Evolutionary conservation across 306 rosid genomes (phyloP).

Genomic region (Medicago lupulina): DNA sequence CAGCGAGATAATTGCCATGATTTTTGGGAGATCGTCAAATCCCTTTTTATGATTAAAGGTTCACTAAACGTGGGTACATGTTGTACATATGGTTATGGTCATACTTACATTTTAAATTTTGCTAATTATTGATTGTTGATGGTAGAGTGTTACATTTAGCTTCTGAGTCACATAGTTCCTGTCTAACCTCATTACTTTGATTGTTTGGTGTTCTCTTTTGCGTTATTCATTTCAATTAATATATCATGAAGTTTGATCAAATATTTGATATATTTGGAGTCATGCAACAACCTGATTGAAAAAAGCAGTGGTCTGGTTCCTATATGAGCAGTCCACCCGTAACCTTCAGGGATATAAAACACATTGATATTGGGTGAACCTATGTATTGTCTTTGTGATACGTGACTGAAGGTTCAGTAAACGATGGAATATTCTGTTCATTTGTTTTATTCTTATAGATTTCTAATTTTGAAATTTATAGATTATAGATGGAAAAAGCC

Average conservation of each 20-base stretch:
- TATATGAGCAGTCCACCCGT: slow-evolving; percentile 38
- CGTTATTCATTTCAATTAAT: not conserved
- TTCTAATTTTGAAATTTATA: too few species aligned
- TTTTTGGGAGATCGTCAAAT: slow-evolving; percentile 83
- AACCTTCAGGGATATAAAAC: slow-evolving; percentile 46
- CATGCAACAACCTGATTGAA: not conserved
- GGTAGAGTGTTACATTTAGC: not conserved
- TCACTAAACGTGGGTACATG: slow-evolving; percentile 77
- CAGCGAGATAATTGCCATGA: slow-evolving; percentile 62
- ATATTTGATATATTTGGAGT: not conserved
- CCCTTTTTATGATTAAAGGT: slow-evolving; percentile 53
- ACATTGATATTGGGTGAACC: slow-evolving; percentile 56
- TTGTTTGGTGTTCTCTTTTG: too few species aligned
- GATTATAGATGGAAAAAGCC: slow-evolving; percentile 19
- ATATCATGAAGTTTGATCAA: not conserved
- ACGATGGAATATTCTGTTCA: not conserved
- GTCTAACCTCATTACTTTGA: not conserved
- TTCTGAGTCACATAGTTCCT: too few species aligned
- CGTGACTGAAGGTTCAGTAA: slow-evolving; percentile 38
- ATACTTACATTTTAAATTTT: too few species aligned
- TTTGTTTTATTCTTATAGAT: not conserved
- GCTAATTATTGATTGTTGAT: not conserved
- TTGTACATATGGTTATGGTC: not conserved
- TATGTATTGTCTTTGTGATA: not conserved
- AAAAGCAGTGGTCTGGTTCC: slow-evolving; percentile 53